phyloP scores from a whole-genome alignment of 768 basidiomycete genomes.

The Pulveroboletus sp. region DNA sequence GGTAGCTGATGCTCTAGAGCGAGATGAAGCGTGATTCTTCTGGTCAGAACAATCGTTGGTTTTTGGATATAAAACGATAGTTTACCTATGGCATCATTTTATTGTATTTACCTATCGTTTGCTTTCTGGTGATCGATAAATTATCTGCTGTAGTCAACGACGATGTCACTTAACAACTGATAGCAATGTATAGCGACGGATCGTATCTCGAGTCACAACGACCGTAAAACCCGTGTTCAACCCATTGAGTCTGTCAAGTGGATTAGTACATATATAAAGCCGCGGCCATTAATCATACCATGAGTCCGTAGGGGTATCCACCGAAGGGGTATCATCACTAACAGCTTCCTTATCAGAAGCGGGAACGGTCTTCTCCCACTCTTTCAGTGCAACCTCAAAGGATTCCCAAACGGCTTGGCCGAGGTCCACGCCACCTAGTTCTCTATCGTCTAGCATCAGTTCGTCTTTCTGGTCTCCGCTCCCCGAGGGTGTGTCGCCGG shows the following conservation, averaged over 20 bases:
- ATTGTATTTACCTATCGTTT: slow-evolving; percentile 24
- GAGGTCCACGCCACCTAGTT: slow-evolving; percentile 63
- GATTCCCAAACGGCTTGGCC: slow-evolving; percentile 75
- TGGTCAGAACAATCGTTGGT: not conserved
- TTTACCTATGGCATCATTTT: slow-evolving; percentile 16
- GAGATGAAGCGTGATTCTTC: slow-evolving; percentile 18
- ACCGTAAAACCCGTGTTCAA: not conserved
- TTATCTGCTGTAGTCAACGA: slow-evolving; percentile 14
- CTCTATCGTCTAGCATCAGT: slow-evolving; percentile 54
- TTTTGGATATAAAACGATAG: slow-evolving; percentile 3
- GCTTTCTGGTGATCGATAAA: slow-evolving; percentile 18
- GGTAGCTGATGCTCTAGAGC: slow-evolving; percentile 27
- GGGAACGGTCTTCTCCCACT: slow-evolving; percentile 50
- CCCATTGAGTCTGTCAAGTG: not conserved
- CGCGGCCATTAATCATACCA: slow-evolving; percentile 5
- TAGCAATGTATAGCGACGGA: slow-evolving; percentile 1
- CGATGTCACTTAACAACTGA: slow-evolving; percentile 5
- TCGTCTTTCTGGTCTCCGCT: slow-evolving; percentile 30
- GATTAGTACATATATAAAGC: not conserved
- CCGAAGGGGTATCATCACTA: slow-evolving; percentile 20
- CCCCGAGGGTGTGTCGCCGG: slow-evolving; percentile 17
- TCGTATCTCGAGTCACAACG: not conserved
- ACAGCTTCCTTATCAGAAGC: slow-evolving; percentile 17
- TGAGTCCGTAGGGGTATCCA: slow-evolving; percentile 20
- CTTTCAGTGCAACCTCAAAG: slow-evolving; percentile 61